These are phyloP conservation scores for Pholiota microspora DNA, from an alignment of 768 basidiomycete species.

Conservation along the genomic window DNA sequence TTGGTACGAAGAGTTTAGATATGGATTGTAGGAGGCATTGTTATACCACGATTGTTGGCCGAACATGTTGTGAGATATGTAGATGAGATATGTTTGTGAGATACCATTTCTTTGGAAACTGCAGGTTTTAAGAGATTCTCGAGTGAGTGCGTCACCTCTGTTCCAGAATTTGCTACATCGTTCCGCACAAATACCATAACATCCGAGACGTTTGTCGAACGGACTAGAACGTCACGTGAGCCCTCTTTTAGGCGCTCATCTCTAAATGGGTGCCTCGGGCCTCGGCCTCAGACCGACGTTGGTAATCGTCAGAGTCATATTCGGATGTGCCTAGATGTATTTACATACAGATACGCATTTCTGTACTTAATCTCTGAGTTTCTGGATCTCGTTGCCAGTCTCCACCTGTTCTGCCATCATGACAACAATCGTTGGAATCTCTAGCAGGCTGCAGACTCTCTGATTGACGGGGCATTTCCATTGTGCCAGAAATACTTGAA, in stretches of 20 bases:
- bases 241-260: not conserved
- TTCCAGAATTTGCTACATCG: slow-evolving; percentile 19
- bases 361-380: not conserved
- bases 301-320: not conserved
- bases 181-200: not conserved
- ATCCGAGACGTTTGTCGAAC: slow-evolving; percentile 15
- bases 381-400: too few species aligned
- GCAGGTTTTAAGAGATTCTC: slow-evolving; percentile 11
- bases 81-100: slow-evolving; percentile 3
- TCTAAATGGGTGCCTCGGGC: not conserved
- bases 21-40: slow-evolving; percentile 26
- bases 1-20: slow-evolving; percentile 24
- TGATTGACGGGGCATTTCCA: too few species aligned
- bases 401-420: too few species aligned
- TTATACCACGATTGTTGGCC: slow-evolving; percentile 24
- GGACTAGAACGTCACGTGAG: slow-evolving; percentile 21
- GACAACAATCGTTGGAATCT: too few species aligned
- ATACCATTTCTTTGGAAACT: not conserved
- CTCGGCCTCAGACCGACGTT: not conserved
- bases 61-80: slow-evolving; percentile 19
- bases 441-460: too few species aligned
- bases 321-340: too few species aligned
- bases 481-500: too few species aligned
- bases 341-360: too few species aligned
- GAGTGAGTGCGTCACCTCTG: slow-evolving; percentile 9